Evolutionary conservation across 2,329 filamentous ascomycete genomes (phyloP), one percentile per base, ranked within the genome.

Genomic region (Phaeosphaeriaceae sp.): DNA sequence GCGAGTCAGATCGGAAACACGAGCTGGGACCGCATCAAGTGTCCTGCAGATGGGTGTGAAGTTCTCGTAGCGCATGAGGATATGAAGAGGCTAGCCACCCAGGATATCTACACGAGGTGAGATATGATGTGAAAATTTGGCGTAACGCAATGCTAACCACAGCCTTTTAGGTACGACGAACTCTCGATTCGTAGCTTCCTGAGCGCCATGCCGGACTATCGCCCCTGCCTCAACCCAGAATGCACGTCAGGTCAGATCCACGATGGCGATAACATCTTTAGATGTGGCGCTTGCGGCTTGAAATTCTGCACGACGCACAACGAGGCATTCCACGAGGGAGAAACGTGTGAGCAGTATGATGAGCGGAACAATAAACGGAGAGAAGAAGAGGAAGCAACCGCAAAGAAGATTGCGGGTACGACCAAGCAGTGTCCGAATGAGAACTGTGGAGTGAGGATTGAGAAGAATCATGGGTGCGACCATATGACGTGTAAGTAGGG

Each of bases 171-270:
- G 20, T 50, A 40, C 24, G 82, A 85, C 48, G 73, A 66, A 1
- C 68, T 83, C 36, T 69, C 79, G 3, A 69, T 81, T 3, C 73
- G 79, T 9, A 73, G 75, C 15, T 78, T 79, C 17, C 73, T 85
- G 54, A 74, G 75, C 11, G 65, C 73, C 45, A 66, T 79, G 1
- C 71, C 22, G 7, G n/a, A 40, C 27, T 50, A 25, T 19, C 27
- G 27, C 17, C 31, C 4, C n/a, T 27, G 22, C 21, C 10, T n/a
- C n/a, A 22, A 13, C 19, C 31, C 27, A 7, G 76, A 72, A 2
- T 87, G 85, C 63, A 76, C 73, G 3, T 80, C 75, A 2, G 84
- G 84, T 0, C 84, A 86, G 57, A 76, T 84, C 9, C 84, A 86
- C 51, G 83, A 85, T 46, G 75, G 70, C 2, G 79, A 79, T 7